Percentiles rank a stretch among this genome's conserved stretches.
Conservation (phyloP, 768 basidiomycete species). For the Suillus plorans region DNA sequence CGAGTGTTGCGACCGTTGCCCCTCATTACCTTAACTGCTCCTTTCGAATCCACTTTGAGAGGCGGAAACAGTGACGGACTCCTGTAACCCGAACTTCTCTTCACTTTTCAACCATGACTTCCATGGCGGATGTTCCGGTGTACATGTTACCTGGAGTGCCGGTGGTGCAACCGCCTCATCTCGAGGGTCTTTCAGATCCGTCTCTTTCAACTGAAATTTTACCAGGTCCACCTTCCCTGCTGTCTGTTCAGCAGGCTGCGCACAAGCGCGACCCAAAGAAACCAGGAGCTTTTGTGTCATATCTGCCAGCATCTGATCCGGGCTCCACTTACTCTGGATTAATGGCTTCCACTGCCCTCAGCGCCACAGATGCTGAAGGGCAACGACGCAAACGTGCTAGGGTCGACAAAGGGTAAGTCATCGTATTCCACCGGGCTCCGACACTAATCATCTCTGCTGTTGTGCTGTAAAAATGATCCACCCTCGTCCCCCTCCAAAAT, state of each 20-base stretch:
- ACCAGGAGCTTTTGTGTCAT: conserved; percentile 65
- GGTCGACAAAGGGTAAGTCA: conserved; percentile 69
- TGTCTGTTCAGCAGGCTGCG: conserved; percentile 66
- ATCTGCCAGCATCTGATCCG: conserved; percentile 82
- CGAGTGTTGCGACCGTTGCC: conserved; percentile 21
- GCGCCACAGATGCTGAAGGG: conserved; percentile 57
- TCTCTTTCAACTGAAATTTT: conserved; percentile 87
- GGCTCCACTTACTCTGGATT: conserved; percentile 85
- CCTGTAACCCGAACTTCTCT: conserved; percentile 20
- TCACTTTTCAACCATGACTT: conserved; percentile 54
- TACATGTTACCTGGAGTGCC: conserved; percentile 74
- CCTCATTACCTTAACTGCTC: conserved; percentile 18
- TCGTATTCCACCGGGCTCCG: conserved; percentile 16
- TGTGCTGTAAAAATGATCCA: conserved; percentile 21
- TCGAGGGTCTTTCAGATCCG: conserved; percentile 69
- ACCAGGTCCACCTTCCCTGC: conserved; percentile 80
- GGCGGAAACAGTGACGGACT: conserved; percentile 9
- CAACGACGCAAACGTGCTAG: conserved; percentile 71
- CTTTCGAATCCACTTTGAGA: conserved; percentile 18
- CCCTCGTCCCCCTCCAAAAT: conserved; percentile 23
- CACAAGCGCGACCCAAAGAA: conserved; percentile 83
- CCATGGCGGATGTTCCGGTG: conserved; percentile 65
- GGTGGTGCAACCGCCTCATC: conserved; percentile 74
- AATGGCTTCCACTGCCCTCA: conserved; percentile 57
- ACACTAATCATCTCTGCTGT: conserved; percentile 13